Evolutionary conservation across 2,329 filamentous ascomycete genomes (phyloP).

Genomic region (Penicillium sp.): DNA sequence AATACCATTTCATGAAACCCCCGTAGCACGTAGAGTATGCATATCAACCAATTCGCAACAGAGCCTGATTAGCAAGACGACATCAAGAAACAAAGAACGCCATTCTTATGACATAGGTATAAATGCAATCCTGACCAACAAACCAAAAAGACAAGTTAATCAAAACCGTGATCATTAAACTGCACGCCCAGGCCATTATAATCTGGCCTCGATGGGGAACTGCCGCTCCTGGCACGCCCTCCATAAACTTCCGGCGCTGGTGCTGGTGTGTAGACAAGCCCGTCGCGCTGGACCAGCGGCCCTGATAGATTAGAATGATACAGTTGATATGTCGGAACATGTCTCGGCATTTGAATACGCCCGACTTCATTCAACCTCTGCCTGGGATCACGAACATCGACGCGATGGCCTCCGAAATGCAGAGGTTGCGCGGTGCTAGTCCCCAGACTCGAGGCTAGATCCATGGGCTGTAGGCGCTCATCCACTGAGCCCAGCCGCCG

Average conservation of each 20-base stretch:
- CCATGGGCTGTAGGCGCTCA: slow-evolving; percentile 15
- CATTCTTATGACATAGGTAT: not conserved
- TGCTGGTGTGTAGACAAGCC: slow-evolving; percentile 17
- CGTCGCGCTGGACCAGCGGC: slow-evolving; percentile 30
- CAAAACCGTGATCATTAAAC: slow-evolving; percentile 5
- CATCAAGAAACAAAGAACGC: not conserved
- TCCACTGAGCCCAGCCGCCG: slow-evolving; percentile 26
- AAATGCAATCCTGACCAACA: not conserved
- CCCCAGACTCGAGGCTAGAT: slow-evolving; percentile 21
- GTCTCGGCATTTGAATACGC: slow-evolving; percentile 20
- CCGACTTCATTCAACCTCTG: slow-evolving; percentile 25
- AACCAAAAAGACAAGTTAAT: not conserved
- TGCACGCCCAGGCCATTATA: slow-evolving; percentile 27
- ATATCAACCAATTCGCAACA: not conserved
- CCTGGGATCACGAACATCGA: slow-evolving; percentile 35
- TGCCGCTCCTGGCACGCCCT: slow-evolving; percentile 34
- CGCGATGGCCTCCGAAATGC: slow-evolving; percentile 32
- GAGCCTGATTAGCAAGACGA: not conserved
- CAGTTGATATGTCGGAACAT: slow-evolving; percentile 25
- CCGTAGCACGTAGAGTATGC: not conserved
- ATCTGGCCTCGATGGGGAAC: slow-evolving; percentile 33
- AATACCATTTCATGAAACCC: no score
- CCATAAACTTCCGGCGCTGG: slow-evolving; percentile 19
- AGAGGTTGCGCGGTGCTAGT: slow-evolving; percentile 19
- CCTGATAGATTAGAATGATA: slow-evolving; percentile 35